These are phyloP conservation scores for Trichoderma sp. DNA, from an alignment of 2,329 filamentous ascomycete genomes.

Conservation along the genomic window DNA sequence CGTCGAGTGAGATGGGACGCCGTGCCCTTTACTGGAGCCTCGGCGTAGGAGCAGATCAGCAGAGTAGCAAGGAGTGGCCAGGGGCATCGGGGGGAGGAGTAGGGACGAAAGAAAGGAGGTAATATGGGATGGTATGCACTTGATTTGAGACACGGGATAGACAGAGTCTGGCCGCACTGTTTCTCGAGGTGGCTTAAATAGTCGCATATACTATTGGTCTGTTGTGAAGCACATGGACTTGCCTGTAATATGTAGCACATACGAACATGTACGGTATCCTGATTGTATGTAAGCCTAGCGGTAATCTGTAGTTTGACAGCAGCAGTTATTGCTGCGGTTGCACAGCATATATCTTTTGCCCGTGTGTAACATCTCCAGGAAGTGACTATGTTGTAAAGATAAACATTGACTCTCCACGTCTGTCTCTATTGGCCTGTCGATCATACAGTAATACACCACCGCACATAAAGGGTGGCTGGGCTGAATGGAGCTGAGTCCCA, in stretches of 20 bases:
- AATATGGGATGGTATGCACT: not conserved
- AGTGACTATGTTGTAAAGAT: not conserved
- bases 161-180: not conserved
- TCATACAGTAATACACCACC: not conserved
- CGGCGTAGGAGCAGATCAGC: not conserved
- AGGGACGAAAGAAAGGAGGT: not conserved
- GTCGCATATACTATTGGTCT: not conserved
- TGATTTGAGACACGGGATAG: not conserved
- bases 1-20: slow-evolving; percentile 37
- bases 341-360: not conserved
- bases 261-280: not conserved
- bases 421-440: not conserved
- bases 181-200: not conserved
- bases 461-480: not conserved
- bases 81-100: not conserved
- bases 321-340: not conserved
- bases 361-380: not conserved
- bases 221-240: not conserved
- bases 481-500: not conserved
- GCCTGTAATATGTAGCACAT: not conserved
- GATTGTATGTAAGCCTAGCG: not conserved
- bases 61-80: not conserved
- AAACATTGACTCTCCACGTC: not conserved
- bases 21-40: slow-evolving; percentile 21
- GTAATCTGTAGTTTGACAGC: not conserved